Conservation (phyloP, 768 basidiomycete species). For the Pulveroboletus frians region DNA sequence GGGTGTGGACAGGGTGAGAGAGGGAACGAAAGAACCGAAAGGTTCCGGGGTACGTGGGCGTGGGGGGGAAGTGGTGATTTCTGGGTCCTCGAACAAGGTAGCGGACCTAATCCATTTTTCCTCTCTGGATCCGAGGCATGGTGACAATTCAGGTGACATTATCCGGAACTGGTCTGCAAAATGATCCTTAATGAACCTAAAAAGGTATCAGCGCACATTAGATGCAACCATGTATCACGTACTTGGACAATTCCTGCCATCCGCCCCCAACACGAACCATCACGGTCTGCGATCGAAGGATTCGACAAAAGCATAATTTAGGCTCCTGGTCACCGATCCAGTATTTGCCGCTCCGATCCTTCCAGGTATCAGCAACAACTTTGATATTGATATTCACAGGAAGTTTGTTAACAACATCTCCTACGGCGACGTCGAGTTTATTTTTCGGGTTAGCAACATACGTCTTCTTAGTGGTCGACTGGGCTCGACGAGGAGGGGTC, state of each 20-base stretch:
- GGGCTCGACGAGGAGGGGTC: slow-evolving; percentile 44
- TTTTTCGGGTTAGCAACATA: slow-evolving; percentile 88
- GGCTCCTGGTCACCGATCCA: slow-evolving; percentile 94
- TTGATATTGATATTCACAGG: slow-evolving; percentile 80
- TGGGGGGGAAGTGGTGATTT: slow-evolving; percentile 34
- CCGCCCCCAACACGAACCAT: slow-evolving; percentile 97
- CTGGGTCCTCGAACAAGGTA: slow-evolving; percentile 56
- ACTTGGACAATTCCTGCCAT: slow-evolving; percentile 91
- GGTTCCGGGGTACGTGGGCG: slow-evolving; percentile 69
- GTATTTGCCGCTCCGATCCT: slow-evolving; percentile 90
- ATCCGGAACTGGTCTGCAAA: slow-evolving; percentile 80
- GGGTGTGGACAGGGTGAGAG: slow-evolving; percentile 56
- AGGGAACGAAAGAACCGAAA: slow-evolving; percentile 48
- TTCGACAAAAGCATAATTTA: slow-evolving; percentile 87
- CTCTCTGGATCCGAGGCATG: slow-evolving; percentile 41
- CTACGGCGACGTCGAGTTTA: slow-evolving; percentile 89
- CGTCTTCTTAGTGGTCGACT: slow-evolving; percentile 46
- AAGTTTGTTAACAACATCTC: slow-evolving; percentile 85
- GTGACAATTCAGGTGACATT: slow-evolving; percentile 54
- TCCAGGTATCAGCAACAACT: slow-evolving; percentile 80
- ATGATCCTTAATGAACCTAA: slow-evolving; percentile 81
- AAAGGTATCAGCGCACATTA: slow-evolving; percentile 6
- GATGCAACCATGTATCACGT: slow-evolving; percentile 25
- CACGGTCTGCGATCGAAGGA: slow-evolving; percentile 84
- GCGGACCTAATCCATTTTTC: slow-evolving; percentile 84